Percentiles rank a stretch among this genome's conserved stretches.
Conservation (phyloP, 305 asterid genomes). For the Rubia peregrina region DNA sequence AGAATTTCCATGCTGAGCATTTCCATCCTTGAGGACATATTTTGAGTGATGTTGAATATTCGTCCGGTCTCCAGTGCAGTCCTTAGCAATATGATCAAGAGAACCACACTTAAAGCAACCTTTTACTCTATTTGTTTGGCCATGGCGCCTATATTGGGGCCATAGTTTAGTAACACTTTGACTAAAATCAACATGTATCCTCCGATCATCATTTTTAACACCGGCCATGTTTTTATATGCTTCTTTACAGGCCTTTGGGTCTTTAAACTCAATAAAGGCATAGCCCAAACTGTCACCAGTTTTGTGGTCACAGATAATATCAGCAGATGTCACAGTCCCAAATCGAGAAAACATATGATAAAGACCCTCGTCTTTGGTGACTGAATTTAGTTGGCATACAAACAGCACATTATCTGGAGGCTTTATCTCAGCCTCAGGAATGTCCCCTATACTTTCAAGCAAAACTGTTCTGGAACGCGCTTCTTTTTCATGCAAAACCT, state of each 20-base stretch:
- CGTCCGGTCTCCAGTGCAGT: constrained; percentile 63
- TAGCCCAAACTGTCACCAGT: constrained; percentile 96
- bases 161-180: constrained; percentile 95
- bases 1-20: constrained; percentile 61
- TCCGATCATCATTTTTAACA: constrained; percentile 86
- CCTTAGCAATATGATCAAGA: constrained; percentile 74
- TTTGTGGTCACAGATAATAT: constrained; percentile 80
- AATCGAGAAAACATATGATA: constrained; percentile 85
- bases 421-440: constrained; percentile 89
- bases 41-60: constrained; percentile 38
- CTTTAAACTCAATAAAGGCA: constrained; percentile 90
- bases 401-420: constrained; percentile 95
- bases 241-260: constrained; percentile 76
- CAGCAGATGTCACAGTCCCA: constrained; percentile 92
- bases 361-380: constrained; percentile 93
- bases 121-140: constrained; percentile 51
- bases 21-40: constrained; percentile 58
- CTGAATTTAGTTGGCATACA: constrained; percentile 93
- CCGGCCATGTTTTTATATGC: constrained; percentile 96
- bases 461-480: constrained; percentile 95
- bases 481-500: constrained; percentile 70
- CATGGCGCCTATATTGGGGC: constrained; percentile 59
- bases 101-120: constrained; percentile 97
- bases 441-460: constrained; percentile 91
- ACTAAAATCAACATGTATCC: constrained; percentile 97